Conservation (phyloP, 306 rosid species). For the Styphnolobium japonicum region DNA sequence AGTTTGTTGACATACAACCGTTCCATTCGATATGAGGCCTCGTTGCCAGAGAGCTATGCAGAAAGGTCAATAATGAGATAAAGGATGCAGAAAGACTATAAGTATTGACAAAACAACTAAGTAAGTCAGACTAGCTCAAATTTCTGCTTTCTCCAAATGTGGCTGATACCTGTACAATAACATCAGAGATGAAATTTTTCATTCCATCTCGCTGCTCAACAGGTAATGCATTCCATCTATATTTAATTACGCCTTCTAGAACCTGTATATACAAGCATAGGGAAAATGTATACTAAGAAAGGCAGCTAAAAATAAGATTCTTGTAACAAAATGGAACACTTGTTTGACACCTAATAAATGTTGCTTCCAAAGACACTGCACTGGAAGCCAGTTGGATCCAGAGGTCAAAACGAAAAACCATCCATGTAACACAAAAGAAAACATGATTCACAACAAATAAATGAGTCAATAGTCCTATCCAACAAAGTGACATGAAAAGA, state of each 20-base stretch:
- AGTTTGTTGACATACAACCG: constrained; percentile 98
- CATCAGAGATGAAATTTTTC: constrained; percentile 96
- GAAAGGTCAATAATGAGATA: constrained; percentile 20
- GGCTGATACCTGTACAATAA: constrained; percentile 78
- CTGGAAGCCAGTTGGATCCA: not conserved
- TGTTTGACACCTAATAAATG: not conserved
- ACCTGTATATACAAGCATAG: constrained; percentile 50
- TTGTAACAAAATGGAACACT: not conserved
- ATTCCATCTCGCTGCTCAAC: constrained; percentile 98
- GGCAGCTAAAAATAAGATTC: not conserved
- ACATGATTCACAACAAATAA: not conserved
- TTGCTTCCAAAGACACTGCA: constrained; percentile 4
- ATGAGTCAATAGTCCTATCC: not conserved
- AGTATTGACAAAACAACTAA: not conserved
- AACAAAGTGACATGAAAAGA: not conserved
- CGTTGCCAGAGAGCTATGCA: constrained; percentile 78
- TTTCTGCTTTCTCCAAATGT: not conserved
- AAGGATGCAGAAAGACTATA: not conserved
- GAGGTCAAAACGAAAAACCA: not conserved
- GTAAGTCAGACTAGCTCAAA: not conserved
- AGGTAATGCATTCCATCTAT: constrained; percentile 98
- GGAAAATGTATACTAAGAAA: not conserved
- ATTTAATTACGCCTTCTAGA: constrained; percentile 95
- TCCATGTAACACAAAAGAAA: not conserved
- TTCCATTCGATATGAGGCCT: constrained; percentile 79